Percentiles rank a stretch among this genome's conserved stretches.
Conservation (phyloP, 2,329 filamentous ascomycete genomes). For the Ophiostoma himal-ulmi region DNA sequence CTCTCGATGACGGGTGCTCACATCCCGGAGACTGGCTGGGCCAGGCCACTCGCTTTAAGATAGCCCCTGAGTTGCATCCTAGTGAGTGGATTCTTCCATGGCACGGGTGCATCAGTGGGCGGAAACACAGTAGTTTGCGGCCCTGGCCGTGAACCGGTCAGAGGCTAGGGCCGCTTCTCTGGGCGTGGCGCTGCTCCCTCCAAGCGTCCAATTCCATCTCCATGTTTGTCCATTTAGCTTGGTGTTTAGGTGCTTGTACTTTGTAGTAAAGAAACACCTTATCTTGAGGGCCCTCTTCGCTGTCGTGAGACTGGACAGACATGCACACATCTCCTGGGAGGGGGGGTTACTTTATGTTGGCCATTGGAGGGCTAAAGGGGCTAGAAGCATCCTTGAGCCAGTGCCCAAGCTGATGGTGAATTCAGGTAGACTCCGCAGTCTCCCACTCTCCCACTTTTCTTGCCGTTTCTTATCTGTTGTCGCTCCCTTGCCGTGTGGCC, state of each 20-base stretch:
- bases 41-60: background rate
- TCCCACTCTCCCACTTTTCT: background rate
- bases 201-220: background rate
- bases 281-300: background rate
- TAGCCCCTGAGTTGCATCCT: constrained; percentile 4
- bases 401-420: background rate
- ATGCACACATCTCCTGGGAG: constrained; percentile 4
- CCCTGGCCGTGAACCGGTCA: constrained; percentile 18
- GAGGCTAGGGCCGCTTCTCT: constrained; percentile 16
- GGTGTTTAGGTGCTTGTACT: background rate
- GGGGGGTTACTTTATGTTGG: background rate
- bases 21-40: background rate
- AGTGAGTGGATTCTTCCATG: constrained; percentile 15
- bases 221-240: background rate
- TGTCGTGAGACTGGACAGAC: constrained; percentile 1
- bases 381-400: constrained; percentile 1
- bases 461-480: background rate
- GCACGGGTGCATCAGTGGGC: constrained; percentile 16
- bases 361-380: background rate
- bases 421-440: background rate
- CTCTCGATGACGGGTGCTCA: background rate
- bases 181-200: background rate
- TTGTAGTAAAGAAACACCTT: background rate
- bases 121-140: constrained; percentile 19
- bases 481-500: background rate